phyloP scores from a whole-genome alignment of 495 filamentous ascomycete species.

The Acidiella bohemica region DNA sequence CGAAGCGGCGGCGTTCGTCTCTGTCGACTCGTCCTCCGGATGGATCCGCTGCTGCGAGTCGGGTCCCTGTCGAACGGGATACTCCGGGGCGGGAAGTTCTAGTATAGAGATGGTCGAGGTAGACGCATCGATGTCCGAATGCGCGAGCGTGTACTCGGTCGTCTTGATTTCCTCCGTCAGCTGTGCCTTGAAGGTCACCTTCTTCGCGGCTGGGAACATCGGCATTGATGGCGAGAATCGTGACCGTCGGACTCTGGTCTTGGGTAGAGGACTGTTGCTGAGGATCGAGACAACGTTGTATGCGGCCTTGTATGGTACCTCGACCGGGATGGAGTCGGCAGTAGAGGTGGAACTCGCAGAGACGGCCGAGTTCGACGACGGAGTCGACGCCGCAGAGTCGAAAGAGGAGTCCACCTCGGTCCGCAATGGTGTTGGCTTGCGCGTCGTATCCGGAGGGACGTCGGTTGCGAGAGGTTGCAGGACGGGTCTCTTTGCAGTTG shows the following conservation, averaged over 20 bases:
- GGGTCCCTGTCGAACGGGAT: neutral
- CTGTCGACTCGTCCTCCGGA: neutral
- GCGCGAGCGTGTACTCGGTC: conserved; percentile 37
- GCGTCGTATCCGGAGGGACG: conserved; percentile 3
- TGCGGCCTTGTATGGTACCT: conserved; percentile 26
- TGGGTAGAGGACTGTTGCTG: conserved; percentile 26
- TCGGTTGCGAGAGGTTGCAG: conserved; percentile 36
- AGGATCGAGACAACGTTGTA: conserved; percentile 29
- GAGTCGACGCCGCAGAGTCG: conserved; percentile 16
- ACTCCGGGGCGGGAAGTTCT: conserved; percentile 16
- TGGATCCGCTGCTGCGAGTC: neutral
- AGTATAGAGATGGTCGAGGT: conserved; percentile 8
- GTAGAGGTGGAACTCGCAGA: conserved; percentile 11
- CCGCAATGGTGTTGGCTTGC: conserved; percentile 11
- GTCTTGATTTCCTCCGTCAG: conserved; percentile 45
- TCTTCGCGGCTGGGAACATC: conserved; percentile 45
- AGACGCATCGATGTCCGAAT: conserved; percentile 34
- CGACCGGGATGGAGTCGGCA: conserved; percentile 5
- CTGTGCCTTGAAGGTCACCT: conserved; percentile 39
- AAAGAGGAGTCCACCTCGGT: conserved; percentile 27
- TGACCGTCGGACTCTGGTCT: conserved; percentile 25
- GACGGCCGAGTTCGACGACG: conserved; percentile 4
- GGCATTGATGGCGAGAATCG: conserved; percentile 35
- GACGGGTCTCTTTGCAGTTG: conserved; percentile 23
- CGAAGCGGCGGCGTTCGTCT: neutral